Conservation (phyloP, 2,329 filamentous ascomycete species). For the Colletotrichum costaricense region DNA sequence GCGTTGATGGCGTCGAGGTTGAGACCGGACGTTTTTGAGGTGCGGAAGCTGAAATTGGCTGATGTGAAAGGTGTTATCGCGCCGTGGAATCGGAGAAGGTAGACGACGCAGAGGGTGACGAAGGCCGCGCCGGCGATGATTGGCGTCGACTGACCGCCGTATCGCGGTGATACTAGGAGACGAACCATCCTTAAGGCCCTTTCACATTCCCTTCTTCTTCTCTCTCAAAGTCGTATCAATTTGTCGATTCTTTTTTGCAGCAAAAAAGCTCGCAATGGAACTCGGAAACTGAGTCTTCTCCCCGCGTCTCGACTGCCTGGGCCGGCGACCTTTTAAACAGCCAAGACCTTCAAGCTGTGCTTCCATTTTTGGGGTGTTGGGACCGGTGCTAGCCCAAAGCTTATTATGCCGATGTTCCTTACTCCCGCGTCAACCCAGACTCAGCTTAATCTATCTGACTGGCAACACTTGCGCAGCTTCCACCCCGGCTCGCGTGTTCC, state of each 20-base stretch:
- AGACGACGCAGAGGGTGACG: constrained; percentile 16
- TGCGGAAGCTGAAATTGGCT: constrained; percentile 9
- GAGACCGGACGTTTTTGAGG: constrained; percentile 1
- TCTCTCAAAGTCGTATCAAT: background rate
- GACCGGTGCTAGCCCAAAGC: constrained; percentile 13
- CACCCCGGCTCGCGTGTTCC: constrained; percentile 5
- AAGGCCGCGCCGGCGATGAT: constrained; percentile 17
- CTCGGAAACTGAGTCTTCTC: no score
- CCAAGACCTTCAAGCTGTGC: background rate
- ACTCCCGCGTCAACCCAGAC: background rate
- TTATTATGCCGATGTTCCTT: background rate
- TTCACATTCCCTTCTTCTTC: background rate
- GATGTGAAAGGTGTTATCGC: constrained; percentile 20
- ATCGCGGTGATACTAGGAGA: constrained; percentile 13
- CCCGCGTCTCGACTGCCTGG: background rate
- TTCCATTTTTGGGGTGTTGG: background rate
- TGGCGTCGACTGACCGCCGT: constrained; percentile 14
- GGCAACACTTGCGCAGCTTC: background rate
- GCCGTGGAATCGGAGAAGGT: constrained; percentile 19
- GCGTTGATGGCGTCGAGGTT: constrained; percentile 33
- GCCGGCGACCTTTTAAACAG: background rate
- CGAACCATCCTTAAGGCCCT: constrained; percentile 21
- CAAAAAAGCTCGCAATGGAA: background rate
- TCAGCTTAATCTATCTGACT: constrained; percentile 20
- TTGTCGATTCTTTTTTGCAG: background rate